Percentiles rank a stretch among this genome's conserved stretches.
Evolutionary conservation across 192 early-diverging fungal species (phyloP).

Genomic region (Chytriomyces confervae): DNA sequence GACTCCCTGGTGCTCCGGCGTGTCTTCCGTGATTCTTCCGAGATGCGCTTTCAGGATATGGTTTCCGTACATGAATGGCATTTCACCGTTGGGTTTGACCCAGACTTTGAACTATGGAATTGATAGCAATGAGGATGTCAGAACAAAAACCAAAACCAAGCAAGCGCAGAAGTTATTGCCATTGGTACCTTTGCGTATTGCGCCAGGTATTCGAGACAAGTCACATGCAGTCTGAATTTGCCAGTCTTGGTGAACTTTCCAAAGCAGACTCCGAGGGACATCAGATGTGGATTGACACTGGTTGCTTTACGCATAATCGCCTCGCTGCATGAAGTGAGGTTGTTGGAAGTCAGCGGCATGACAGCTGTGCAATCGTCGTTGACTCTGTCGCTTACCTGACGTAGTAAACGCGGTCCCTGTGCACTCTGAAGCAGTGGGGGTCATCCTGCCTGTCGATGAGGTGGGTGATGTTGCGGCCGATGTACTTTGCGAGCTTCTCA

Average conservation of each 20-base stretch:
- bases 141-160: constrained; percentile 7
- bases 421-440: constrained; percentile 94
- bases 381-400: constrained; percentile 66
- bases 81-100: constrained; percentile 99
- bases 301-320: constrained; percentile 87
- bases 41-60: constrained; percentile 97
- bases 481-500: constrained; percentile 97
- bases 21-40: constrained; percentile 96
- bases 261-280: constrained; percentile 95
- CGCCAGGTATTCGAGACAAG: constrained; percentile 86
- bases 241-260: constrained; percentile 98
- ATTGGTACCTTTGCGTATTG: constrained; percentile 86
- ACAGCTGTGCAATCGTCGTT: background rate
- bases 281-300: constrained; percentile 81
- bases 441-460: constrained; percentile 95
- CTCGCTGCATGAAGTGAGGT: constrained; percentile 62
- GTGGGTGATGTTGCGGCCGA: constrained; percentile 94
- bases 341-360: constrained; percentile 4
- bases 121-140: background rate
- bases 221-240: constrained; percentile 95
- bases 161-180: background rate
- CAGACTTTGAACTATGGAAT: constrained; percentile 89
- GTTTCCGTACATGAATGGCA: constrained; percentile 99
- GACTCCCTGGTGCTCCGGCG: constrained; percentile 97
- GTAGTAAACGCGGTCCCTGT: constrained; percentile 96